phyloP scores from a whole-genome alignment of 2,329 filamentous ascomycete species.

The Penicillium sp. region DNA sequence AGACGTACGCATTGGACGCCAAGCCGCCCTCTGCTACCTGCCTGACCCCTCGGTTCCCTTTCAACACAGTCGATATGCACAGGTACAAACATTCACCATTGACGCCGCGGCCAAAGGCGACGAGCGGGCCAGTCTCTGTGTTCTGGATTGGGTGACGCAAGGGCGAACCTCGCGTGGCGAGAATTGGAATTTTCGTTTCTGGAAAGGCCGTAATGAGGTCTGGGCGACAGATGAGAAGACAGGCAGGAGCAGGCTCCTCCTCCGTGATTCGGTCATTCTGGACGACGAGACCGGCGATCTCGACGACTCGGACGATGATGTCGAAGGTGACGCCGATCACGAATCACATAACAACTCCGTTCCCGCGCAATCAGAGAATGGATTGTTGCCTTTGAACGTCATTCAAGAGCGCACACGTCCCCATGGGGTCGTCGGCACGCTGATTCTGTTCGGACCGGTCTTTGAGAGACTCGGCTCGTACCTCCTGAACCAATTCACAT shows the following conservation, averaged over 20 bases:
- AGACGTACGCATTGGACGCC: conserved; percentile 44
- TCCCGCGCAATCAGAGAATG: conserved; percentile 16
- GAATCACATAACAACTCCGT: conserved; percentile 11
- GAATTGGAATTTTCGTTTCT: conserved; percentile 74
- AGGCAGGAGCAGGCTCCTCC: conserved; percentile 55
- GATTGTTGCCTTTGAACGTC: conserved; percentile 21
- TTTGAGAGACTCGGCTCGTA: conserved; percentile 63
- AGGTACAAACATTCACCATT: conserved; percentile 70
- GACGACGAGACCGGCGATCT: conserved; percentile 46
- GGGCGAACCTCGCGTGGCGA: conserved; percentile 80
- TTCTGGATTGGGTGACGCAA: conserved; percentile 91
- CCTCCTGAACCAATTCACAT: conserved; percentile 72
- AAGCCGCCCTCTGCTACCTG: conserved; percentile 57
- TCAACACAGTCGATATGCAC: conserved; percentile 73
- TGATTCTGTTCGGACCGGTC: conserved; percentile 71
- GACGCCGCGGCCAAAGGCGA: conserved; percentile 36
- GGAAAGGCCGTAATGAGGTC: conserved; percentile 84
- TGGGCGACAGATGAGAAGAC: conserved; percentile 31
- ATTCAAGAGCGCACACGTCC: conserved; percentile 61
- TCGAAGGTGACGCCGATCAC: conserved; percentile 30
- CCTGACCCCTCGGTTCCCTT: conserved; percentile 95
- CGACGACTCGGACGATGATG: conserved; percentile 10
- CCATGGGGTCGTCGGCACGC: conserved; percentile 72
- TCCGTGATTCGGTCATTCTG: conserved; percentile 80
- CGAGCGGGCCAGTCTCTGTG: conserved; percentile 57